Base-by-base conservation (phyloP, 1,139 yeast species). In the Suhomyces panamericanus region DNA sequence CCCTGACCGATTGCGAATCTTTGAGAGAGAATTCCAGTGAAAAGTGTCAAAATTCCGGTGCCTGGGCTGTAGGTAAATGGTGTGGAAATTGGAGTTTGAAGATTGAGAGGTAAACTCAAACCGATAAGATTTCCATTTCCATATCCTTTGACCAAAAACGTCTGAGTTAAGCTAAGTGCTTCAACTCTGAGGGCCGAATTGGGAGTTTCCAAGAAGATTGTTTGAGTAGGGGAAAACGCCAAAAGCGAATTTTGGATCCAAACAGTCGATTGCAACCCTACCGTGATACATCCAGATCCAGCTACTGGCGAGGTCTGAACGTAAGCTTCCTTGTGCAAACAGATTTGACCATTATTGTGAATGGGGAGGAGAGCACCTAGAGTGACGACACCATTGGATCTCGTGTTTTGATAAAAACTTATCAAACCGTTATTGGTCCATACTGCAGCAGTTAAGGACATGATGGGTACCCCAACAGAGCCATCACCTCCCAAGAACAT, bases 101-200 rank as follows among this genome's bases (percentile, higher is more conserved):
- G 13, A 15, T 38, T 41, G 36, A 52, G 49, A 14, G 63, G 49
- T 15, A 53, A 42, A 44, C 51, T 53, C 28, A 63, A 41, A 34
- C 65, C 63, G 42, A 66, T 55, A n/a, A 52, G 46, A 41, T 64
- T 67, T 10, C 64, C 64, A 42, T 53, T 51, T 39, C 71, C 71
- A 47, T 58, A 67, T n/a, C 69, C 70, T 16, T 55, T 55, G 38
- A 67, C 66, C 6, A 46, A 52, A 51, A 53, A 60, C 9, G 63
- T 55, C 40, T 54, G 62, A 7, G 52, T 27, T 11, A 54, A 44
- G 37, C 57, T 49, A 37, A 60, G 35, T 14, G 53, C 55, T 17
- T 43, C 45, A 26, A 54, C 53, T 38, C 42, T 44, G 10, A 58
- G 15, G 10, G 44, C 29, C 10, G 60, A 51, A n/a, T 44, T 6